phyloP scores from a whole-genome alignment of 116 monocot genomes.

The Dioscorea cayenensis region DNA sequence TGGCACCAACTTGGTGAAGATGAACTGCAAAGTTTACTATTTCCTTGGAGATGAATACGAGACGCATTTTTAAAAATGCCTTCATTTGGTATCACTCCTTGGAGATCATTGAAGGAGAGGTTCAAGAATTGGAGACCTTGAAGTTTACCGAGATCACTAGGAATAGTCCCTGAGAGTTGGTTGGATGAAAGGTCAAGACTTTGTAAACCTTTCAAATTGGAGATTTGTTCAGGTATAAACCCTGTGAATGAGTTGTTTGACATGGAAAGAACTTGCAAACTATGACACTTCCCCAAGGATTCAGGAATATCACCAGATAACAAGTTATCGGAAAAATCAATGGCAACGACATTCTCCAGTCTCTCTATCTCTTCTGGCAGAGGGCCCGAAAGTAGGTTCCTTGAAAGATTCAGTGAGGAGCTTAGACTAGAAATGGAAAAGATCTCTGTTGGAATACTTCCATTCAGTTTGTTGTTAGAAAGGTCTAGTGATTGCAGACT shows the following conservation, averaged over 20 bases:
- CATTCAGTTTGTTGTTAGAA: slow-evolving; percentile 13
- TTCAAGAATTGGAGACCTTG: background rate
- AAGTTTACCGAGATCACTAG: slow-evolving; percentile 1
- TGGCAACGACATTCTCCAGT: background rate
- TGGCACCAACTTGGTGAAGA: background rate
- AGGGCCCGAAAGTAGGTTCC: slow-evolving; percentile 10
- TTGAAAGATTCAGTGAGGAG: background rate
- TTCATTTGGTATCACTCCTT: slow-evolving; percentile 15
- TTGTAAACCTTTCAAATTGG: slow-evolving; percentile 7
- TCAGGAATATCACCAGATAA: slow-evolving; percentile 19
- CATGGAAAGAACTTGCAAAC: slow-evolving; percentile 4
- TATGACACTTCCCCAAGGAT: slow-evolving; percentile 8
- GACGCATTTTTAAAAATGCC: slow-evolving; percentile 12
- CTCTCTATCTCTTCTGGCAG: slow-evolving; percentile 5
- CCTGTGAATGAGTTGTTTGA: slow-evolving; percentile 18
- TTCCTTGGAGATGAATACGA: background rate
- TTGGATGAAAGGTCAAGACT: slow-evolving; percentile 22
- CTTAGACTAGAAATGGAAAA: slow-evolving; percentile 4
- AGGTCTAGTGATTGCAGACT: slow-evolving; percentile 7
- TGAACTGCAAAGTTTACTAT: background rate
- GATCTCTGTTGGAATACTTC: slow-evolving; percentile 16
- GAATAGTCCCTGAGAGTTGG: slow-evolving; percentile 16
- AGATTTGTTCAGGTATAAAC: slow-evolving; percentile 9
- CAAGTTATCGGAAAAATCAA: slow-evolving; percentile 17
- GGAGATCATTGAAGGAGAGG: slow-evolving; percentile 21